phyloP scores from a whole-genome alignment of 257 asterid genomes.

The Nyctanthes arbortristis region DNA sequence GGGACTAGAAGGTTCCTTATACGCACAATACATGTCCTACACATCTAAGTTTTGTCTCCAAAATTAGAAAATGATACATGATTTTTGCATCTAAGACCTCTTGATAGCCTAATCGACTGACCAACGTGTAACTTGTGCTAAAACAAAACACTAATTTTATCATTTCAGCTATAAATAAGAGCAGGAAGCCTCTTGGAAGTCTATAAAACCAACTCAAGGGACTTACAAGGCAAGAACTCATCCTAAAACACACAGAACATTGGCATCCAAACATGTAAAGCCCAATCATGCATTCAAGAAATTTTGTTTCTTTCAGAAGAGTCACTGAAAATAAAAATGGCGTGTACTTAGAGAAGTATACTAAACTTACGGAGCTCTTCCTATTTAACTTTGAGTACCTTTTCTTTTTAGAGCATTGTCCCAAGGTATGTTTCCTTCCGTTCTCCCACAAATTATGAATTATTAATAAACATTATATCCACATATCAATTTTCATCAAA shows the following conservation, averaged over 20 bases:
- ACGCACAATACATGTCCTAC: not conserved
- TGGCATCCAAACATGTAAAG: not conserved
- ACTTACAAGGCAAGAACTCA: not conserved
- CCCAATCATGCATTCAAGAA: not conserved
- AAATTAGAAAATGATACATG: not conserved
- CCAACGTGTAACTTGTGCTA: not conserved
- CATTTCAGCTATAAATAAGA: not conserved
- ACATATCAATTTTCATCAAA: not conserved
- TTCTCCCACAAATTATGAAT: constrained; percentile 5
- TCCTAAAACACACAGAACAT: not conserved
- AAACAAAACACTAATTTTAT: not conserved
- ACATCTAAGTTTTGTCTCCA: not conserved
- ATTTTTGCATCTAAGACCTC: not conserved
- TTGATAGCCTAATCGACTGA: not conserved
- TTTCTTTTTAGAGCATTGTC: no score
- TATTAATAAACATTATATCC: not conserved
- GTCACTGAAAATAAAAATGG: not conserved
- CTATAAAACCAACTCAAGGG: not conserved
- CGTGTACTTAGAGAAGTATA: not conserved
- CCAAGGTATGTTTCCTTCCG: constrained; percentile 11
- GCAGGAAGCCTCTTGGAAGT: not conserved
- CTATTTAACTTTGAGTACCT: no score
- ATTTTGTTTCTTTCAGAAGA: not conserved
- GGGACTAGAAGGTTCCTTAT: not conserved
- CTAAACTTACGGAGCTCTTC: not conserved